Base-by-base conservation (phyloP, 768 basidiomycete genomes). In the Leucocoprinus sp. region DNA sequence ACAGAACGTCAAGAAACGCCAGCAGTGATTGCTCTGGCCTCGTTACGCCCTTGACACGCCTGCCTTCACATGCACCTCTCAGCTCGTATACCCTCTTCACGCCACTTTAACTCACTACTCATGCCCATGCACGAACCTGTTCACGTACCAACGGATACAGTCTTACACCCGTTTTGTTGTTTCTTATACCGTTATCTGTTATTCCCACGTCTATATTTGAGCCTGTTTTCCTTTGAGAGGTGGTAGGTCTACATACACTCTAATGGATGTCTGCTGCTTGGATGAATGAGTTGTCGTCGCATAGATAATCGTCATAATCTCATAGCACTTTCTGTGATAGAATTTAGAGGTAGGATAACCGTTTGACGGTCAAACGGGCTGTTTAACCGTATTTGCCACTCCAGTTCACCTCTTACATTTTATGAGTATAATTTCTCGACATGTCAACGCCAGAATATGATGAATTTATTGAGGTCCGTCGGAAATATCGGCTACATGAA, bases 1-100 rank as follows among this genome's bases (percentile, higher is more conserved):
- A 43, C 90, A 93, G 67, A 96, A 96, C 62, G 90, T 96, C 59
- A 93, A 95, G 76, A 91, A 90, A 63, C 84, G 85, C 52, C 84
- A 87, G 65, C 79, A 76, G 65, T 88, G 64, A 72, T 52, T 15
- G 29, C 27, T 19, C 31, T 23, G 11, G 19, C 24, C 12, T 42
- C 15, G 21, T 38, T 15, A 42, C 38, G 19, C 36, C 42, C 14
- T 40, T 22, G 43, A 22, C 35, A 39, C 35, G 31, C 21, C 26
- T 41, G 26, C 41, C 55, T 52, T 48, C 38, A 51, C 49, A 52
- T 51, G 33, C 36, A 40, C 51, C 48, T 53, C 51, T 50, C 50
- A 50, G 45, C 37, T 60, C 62, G 49, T 59, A 60, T 65, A 63
- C 64, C 66, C 64, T 14, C 31, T 31, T 58, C 57, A 57, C 57